Percentiles rank a stretch among this genome's conserved stretches.
Evolutionary conservation across 1,139 yeast genomes (phyloP).

Genomic region (Pichia sp.): DNA sequence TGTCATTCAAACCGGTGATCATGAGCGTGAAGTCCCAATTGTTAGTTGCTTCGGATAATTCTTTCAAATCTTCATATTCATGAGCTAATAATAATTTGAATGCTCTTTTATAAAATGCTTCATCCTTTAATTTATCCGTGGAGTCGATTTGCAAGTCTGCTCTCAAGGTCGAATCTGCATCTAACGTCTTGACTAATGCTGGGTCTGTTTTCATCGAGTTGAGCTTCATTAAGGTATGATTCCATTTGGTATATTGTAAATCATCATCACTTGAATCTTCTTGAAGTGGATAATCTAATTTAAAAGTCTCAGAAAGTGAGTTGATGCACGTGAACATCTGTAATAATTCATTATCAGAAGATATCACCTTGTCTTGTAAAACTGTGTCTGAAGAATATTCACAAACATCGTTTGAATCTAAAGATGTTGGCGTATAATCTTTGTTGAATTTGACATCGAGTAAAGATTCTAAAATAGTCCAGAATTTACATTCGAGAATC

Average conservation of each 20-base stretch:
- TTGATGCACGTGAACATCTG: constrained; percentile 25
- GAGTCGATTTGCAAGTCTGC: constrained; percentile 37
- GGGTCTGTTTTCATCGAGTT: constrained; percentile 13
- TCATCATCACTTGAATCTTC: constrained; percentile 22
- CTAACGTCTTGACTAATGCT: constrained; percentile 44
- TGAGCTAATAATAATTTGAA: constrained; percentile 64
- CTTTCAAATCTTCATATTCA: constrained; percentile 56
- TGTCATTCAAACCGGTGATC: constrained; percentile 68
- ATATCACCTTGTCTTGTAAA: constrained; percentile 25
- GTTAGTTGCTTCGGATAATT: constrained; percentile 65
- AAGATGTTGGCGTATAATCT: background rate
- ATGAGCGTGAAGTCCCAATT: constrained; percentile 73
- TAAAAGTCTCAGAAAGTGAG: constrained; percentile 27
- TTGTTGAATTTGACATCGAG: constrained; percentile 24
- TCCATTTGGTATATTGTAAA: constrained; percentile 42
- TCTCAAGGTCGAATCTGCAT: constrained; percentile 64
- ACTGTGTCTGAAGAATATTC: constrained; percentile 24
- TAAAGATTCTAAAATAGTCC: constrained; percentile 64
- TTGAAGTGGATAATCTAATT: constrained; percentile 27
- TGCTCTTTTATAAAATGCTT: constrained; percentile 52
- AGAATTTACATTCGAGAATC: constrained; percentile 73
- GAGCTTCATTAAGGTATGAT: constrained; percentile 33
- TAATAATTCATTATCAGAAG: constrained; percentile 20
- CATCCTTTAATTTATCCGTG: constrained; percentile 45
- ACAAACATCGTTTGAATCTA: constrained; percentile 8